Base-by-base conservation (phyloP, 2,329 filamentous ascomycete species). In the Fusarium praegraminearum region DNA sequence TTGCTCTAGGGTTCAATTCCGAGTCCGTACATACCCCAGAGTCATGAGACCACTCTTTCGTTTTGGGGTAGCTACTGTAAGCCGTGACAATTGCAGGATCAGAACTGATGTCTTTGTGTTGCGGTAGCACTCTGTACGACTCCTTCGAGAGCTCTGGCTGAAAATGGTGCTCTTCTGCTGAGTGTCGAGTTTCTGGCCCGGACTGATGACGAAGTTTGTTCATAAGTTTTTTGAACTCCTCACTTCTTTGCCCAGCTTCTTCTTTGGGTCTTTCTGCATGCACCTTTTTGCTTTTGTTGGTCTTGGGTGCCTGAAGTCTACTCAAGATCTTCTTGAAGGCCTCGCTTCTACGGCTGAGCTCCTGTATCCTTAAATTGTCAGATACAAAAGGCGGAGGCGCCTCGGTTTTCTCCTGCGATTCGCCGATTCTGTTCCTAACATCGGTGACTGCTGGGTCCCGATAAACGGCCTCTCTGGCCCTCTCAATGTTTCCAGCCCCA, bases 1-100 rank as follows among this genome's bases (percentile, higher is more conserved):
- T 76, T 40, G 78, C 78, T 61, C 70, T 75, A 7, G 78, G 78
- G 45, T 79, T 79, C 65, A 78, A 67, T 1, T 64, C 70, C 24
- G 65, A 69, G 22, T 60, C 60, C 10, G 69, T 40, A 22, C n/a
- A 70, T 33, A 70, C 44, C 10, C 65, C 66, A 4, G 72, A 74
- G 63, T 74, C 72, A 4, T 46, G 57, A 22, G 72, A 70, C 16
- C 38, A 58, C 3, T 68, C 67, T 30, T 67, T 65, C 3, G 50
- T 43, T 12, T 43, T 50, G 11, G 36, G 46, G 6, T 12, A 18
- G 13, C 30, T n/a, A 3, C 15, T 49, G 22, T 62, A 30, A 11
- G 50, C 30, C 16, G 58, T 44, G 13, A 50, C 46, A 50, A 66
- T 55, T 7, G 45, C 60, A 43, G 56, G 69, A 26, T 70, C 65